Evolutionary conservation across 495 filamentous ascomycete species (phyloP), one percentile per base, ranked within the genome.

Genomic region (Hypoxylon intermedium): DNA sequence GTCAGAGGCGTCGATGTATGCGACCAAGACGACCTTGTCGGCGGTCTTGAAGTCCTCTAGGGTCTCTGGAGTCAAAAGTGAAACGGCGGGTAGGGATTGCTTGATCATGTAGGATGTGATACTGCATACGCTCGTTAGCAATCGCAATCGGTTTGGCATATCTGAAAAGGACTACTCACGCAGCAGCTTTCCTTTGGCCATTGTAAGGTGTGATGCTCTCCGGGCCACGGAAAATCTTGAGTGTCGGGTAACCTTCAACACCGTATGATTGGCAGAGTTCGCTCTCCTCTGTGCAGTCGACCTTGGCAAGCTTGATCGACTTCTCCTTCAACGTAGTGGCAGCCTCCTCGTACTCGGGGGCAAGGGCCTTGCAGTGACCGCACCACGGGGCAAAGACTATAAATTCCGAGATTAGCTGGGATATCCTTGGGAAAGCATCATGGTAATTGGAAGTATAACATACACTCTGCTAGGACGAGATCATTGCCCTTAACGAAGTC

Each of bases 51-150:
- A 96, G 50, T 96, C 93, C 68, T 92, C 90, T 20, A 97, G 77
- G 51, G 87, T 90, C 46, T 94, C 89, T 63, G 86, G 83, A 65
- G 81, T 87, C 38, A 98, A 79, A 38, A 82, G 72, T 1, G 93
- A 96, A 49, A 99, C 93, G 46, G 94, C 90, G 24, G 94, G 94
- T 51, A 99, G 86, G 15, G 89, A 89, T 80, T 99, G 95, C 83
- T 99, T 99, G 72, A 89, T 89, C 94, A 99, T 99, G 82, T 97
- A 98, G 19, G 94, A 98, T 33, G 95, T 87, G 75, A 98, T 96
- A 41, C 90, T 94, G 9, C 43, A 19, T 58, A 18, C 42, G 40
- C 16, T 1, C n/a, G 51, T 81, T 64, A 83, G 73, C 49, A 53
- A 44, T 9, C 15, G 9, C 2, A 21, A 36, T 43, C n/a, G n/a